phyloP scores from a whole-genome alignment of 805 yeast genomes.

The Candida piceae region DNA sequence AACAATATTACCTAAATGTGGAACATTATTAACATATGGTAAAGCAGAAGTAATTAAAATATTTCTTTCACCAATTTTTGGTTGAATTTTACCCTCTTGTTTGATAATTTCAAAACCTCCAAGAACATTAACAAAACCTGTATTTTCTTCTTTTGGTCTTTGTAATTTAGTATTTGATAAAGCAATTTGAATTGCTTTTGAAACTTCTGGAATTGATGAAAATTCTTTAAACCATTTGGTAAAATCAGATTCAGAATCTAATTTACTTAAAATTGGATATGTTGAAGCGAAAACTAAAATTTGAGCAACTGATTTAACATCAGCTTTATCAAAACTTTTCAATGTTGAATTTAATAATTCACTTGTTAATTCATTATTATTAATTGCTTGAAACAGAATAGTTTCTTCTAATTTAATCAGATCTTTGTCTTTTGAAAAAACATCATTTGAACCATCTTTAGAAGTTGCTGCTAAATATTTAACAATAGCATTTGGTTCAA shows the following conservation, averaged over 20 bases:
- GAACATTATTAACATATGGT: conserved; percentile 97
- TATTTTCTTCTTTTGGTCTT: conserved; percentile 37
- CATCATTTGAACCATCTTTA: conserved; percentile 9
- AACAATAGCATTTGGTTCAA: conserved; percentile 66
- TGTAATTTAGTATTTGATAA: conserved; percentile 38
- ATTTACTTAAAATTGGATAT: conserved; percentile 37
- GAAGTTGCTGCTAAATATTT: conserved; percentile 46
- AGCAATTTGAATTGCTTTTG: conserved; percentile 44
- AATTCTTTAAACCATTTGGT: conserved; percentile 40
- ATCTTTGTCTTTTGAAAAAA: conserved; percentile 13
- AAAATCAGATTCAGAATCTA: conserved; percentile 11
- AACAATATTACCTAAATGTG: conserved; percentile 94
- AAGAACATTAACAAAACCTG: conserved; percentile 29
- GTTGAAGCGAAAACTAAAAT: conserved; percentile 55
- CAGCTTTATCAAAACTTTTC: conserved; percentile 21
- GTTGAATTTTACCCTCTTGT: conserved; percentile 43
- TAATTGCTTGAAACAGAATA: conserved; percentile 36
- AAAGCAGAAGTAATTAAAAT: conserved; percentile 90
- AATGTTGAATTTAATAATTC: conserved; percentile 6
- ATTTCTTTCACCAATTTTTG: conserved; percentile 70
- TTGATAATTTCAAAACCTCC: conserved; percentile 13
- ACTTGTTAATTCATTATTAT: conserved; percentile 29
- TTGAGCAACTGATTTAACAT: conserved; percentile 41
- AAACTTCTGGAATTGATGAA: conserved; percentile 33
- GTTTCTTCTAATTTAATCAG: conserved; percentile 41